A percentile compares a stretch with the other conserved stretches of the same genome.
phyloP scores from a whole-genome alignment of 1,284 basidiomycete genomes.

The Fereydounia khargensis region DNA sequence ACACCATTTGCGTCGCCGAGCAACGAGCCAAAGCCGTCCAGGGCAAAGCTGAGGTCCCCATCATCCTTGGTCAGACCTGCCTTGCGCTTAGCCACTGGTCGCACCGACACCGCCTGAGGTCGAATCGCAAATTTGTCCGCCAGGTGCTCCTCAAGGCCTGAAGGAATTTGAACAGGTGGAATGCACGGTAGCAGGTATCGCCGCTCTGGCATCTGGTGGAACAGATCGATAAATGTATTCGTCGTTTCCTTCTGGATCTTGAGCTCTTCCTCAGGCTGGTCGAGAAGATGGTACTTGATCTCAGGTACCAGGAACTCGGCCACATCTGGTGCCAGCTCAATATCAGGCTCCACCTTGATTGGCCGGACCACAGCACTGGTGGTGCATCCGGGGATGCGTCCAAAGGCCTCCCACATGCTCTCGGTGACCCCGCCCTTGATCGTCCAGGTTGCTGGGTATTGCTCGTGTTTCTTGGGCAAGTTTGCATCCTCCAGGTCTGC shows the following conservation, averaged over 20 bases:
- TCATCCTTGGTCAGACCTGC: constrained; percentile 31
- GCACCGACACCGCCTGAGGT: constrained; percentile 27
- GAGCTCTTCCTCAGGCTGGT: constrained; percentile 34
- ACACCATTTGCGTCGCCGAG: constrained; percentile 21
- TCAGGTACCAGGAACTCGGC: constrained; percentile 38
- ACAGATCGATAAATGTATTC: constrained; percentile 29
- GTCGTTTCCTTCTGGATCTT: constrained; percentile 36
- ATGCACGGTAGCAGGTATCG: constrained; percentile 18
- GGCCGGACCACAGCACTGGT: constrained; percentile 22
- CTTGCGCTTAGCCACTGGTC: constrained; percentile 48
- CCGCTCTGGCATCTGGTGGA: constrained; percentile 25
- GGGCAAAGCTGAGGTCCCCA: constrained; percentile 11
- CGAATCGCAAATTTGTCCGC: constrained; percentile 47
- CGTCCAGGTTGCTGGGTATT: constrained; percentile 40
- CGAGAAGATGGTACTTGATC: constrained; percentile 31
- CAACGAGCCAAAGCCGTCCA: constrained; percentile 20
- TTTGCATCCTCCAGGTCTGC: background rate
- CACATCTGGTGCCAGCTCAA: constrained; percentile 35
- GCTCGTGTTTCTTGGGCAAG: constrained; percentile 35
- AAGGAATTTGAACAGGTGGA: constrained; percentile 15
- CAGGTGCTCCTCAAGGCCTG: constrained; percentile 47
- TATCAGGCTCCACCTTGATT: constrained; percentile 29
- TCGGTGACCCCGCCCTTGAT: constrained; percentile 36
- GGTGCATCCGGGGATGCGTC: constrained; percentile 42
- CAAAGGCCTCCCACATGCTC: constrained; percentile 48